Evolutionary conservation across 2,329 filamentous ascomycete species (phyloP).

Genomic region (Thelonectria olida): DNA sequence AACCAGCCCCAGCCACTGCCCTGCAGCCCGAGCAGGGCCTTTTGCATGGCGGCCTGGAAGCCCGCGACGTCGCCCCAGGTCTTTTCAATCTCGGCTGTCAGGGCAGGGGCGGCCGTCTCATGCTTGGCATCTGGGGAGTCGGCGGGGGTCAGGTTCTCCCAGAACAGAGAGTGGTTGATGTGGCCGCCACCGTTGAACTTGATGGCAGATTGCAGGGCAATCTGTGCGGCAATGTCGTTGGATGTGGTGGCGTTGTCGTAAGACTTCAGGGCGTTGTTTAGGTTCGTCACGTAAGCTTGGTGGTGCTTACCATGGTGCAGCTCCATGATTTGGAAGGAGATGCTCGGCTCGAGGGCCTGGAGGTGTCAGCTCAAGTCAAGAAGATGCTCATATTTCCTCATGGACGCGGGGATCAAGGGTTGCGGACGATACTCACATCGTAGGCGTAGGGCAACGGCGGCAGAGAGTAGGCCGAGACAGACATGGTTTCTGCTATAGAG

Average conservation of each 20-base stretch:
- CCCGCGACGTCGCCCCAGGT: slow-evolving; percentile 74
- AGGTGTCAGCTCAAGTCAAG: slow-evolving; percentile 1
- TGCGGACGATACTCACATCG: slow-evolving; percentile 61
- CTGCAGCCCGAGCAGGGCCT: slow-evolving; percentile 75
- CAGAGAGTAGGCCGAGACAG: slow-evolving; percentile 62
- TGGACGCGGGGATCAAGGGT: not conserved
- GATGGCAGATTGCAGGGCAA: slow-evolving; percentile 75
- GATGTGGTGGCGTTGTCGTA: slow-evolving; percentile 65
- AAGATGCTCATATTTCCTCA: not conserved
- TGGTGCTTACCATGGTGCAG: slow-evolving; percentile 84
- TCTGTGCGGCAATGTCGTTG: slow-evolving; percentile 70
- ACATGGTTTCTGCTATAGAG: slow-evolving; percentile 44
- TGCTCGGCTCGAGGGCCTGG: slow-evolving; percentile 76
- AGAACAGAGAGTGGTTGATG: slow-evolving; percentile 94
- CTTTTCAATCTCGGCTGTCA: slow-evolving; percentile 68
- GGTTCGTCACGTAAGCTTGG: slow-evolving; percentile 79
- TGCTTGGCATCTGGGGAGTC: slow-evolving; percentile 65
- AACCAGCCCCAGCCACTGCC: slow-evolving; percentile 93
- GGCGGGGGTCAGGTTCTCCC: slow-evolving; percentile 79
- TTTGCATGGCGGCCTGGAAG: slow-evolving; percentile 73
- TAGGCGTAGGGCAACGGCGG: slow-evolving; percentile 75
- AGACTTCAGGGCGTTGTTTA: slow-evolving; percentile 72
- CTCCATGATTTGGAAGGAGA: slow-evolving; percentile 83
- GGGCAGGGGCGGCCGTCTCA: slow-evolving; percentile 61
- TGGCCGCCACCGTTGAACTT: slow-evolving; percentile 93